Conservation (phyloP, 768 basidiomycete genomes). For the Termitomyces sp. region DNA sequence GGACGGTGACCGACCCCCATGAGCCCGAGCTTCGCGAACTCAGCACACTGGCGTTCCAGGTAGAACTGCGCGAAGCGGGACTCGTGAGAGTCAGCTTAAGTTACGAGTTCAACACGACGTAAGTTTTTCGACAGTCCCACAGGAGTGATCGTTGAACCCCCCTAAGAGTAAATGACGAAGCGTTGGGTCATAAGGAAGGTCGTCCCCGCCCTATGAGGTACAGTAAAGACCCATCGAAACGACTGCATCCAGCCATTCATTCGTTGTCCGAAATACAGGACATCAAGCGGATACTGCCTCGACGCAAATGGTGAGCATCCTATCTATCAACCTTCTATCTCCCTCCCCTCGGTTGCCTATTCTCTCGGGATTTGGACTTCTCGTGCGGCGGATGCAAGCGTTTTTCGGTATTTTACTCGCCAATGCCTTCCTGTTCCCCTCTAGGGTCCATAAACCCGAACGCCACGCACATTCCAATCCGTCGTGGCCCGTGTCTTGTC, state of each 20-base stretch:
- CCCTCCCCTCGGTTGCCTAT: conserved; percentile 1
- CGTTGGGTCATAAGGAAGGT: too few species aligned
- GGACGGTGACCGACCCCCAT: conserved; percentile 39
- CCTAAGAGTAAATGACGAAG: too few species aligned
- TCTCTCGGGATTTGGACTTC: not conserved
- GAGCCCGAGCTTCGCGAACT: conserved; percentile 47
- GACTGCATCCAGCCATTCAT: too few species aligned
- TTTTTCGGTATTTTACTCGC: not conserved
- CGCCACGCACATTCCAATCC: conserved; percentile 41
- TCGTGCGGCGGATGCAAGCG: not conserved
- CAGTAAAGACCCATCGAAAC: too few species aligned
- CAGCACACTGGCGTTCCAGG: conserved; percentile 39
- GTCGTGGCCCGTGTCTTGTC: conserved; percentile 40
- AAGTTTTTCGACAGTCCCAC: conserved; percentile 32
- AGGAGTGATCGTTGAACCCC: too few species aligned
- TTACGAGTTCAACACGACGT: conserved; percentile 41
- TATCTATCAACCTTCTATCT: not conserved
- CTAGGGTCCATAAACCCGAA: conserved; percentile 30
- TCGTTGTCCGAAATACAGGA: too few species aligned
- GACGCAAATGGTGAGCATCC: conserved; percentile 30
- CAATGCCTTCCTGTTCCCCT: not conserved
- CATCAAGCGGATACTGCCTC: conserved; percentile 27
- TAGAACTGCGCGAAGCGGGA: conserved; percentile 30
- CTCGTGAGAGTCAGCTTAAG: conserved; percentile 36
- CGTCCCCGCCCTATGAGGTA: too few species aligned